These are phyloP conservation scores for Cystobasidium onofrii DNA, from an alignment of 768 basidiomycete species.

Conservation along the genomic window DNA sequence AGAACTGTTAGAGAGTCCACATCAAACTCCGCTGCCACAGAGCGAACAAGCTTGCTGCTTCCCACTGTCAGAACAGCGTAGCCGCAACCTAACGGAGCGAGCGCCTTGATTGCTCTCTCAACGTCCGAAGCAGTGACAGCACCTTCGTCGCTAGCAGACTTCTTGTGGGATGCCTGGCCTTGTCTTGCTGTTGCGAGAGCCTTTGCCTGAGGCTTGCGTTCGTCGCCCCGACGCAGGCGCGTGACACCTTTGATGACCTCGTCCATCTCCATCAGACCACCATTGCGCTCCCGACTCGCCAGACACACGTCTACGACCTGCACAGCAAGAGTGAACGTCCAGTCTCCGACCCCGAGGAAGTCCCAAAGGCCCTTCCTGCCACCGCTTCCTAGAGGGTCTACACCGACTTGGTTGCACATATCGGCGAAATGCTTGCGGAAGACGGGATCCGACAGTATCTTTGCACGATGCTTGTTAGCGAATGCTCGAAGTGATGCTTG, in stretches of 20 bases:
- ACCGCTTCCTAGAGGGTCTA: conserved; percentile 64
- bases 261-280: conserved; percentile 79
- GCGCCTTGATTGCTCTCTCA: conserved; percentile 60
- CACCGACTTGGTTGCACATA: conserved; percentile 90
- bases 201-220: background rate
- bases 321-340: conserved; percentile 90
- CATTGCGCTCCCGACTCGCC: conserved; percentile 55
- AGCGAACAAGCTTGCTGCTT: conserved; percentile 70
- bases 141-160: background rate
- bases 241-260: conserved; percentile 73
- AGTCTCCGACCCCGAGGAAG: conserved; percentile 76
- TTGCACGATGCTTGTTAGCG: conserved; percentile 69
- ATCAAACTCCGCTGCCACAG: conserved; percentile 81
- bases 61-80: conserved; percentile 73
- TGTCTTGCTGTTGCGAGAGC: background rate
- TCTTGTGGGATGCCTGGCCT: background rate
- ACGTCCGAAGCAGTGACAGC: conserved; percentile 61
- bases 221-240: conserved; percentile 57
- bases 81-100: conserved; percentile 82
- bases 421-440: conserved; percentile 89
- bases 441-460: conserved; percentile 71
- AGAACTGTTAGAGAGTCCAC: conserved; percentile 73
- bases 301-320: conserved; percentile 51
- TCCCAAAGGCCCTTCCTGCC: conserved; percentile 67
- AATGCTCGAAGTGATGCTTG: conserved; percentile 70